Evolutionary conservation across 176 grass and related monocot genomes (phyloP).

Genomic region (Tillandsia leiboldiana): DNA sequence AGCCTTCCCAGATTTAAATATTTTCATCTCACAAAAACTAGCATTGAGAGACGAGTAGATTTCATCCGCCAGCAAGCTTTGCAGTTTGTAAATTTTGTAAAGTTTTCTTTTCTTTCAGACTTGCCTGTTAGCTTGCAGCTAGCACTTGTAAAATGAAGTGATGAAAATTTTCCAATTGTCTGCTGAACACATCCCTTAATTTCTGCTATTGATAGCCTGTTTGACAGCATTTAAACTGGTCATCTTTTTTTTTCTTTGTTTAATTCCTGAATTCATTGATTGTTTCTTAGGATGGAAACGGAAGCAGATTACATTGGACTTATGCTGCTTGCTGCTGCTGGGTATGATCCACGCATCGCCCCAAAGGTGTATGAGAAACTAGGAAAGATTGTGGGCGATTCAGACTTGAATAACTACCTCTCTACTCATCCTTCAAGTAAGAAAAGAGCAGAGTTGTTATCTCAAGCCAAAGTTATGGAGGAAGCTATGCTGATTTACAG

Average conservation of each 20-base stretch:
- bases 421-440: constrained; percentile 88
- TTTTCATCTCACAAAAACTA: too few species aligned
- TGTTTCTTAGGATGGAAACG: constrained; percentile 75
- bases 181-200: background rate
- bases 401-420: constrained; percentile 52
- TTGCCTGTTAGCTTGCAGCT: background rate
- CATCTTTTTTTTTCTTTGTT: background rate
- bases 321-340: constrained; percentile 74
- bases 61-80: background rate
- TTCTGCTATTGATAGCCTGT: background rate
- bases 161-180: background rate
- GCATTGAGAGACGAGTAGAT: too few species aligned
- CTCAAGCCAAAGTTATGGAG: constrained; percentile 56
- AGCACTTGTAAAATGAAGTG: background rate
- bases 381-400: constrained; percentile 59
- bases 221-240: background rate
- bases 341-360: constrained; percentile 79
- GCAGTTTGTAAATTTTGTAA: background rate
- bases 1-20: too few species aligned
- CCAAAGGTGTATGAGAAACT: constrained; percentile 72
- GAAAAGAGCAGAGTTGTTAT: constrained; percentile 61
- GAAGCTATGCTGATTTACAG: constrained; percentile 66
- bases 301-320: constrained; percentile 94
- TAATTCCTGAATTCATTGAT: background rate
- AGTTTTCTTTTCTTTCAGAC: background rate